Conservation (phyloP, 768 basidiomycete species). For the Pilatotrama ljubarskyi region DNA sequence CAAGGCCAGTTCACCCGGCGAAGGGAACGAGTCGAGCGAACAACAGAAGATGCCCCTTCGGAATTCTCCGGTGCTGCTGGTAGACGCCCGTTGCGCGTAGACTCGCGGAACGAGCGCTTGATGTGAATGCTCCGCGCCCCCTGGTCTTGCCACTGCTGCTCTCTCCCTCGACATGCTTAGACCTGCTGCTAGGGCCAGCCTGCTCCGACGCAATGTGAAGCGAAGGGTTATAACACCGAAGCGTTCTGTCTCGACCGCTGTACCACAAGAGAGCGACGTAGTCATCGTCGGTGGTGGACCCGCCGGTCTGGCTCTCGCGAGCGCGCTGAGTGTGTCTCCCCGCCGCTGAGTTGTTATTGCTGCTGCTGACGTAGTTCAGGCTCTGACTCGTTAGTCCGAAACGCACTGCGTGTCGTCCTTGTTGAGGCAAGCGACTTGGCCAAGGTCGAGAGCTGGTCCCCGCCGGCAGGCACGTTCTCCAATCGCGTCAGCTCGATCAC, state of each 20-base stretch:
- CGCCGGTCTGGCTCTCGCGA: conserved; percentile 85
- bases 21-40: too few relatives aligned
- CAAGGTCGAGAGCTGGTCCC: conserved; percentile 67
- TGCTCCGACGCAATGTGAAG: not conserved
- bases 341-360: not conserved
- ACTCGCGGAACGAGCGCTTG: too few relatives aligned
- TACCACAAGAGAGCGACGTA: conserved; percentile 66
- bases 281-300: conserved; percentile 96
- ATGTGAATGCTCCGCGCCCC: too few relatives aligned
- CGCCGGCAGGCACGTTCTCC: conserved; percentile 56
- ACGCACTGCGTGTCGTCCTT: conserved; percentile 63
- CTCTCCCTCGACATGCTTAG: not conserved
- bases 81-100: too few relatives aligned
- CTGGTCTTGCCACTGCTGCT: not conserved
- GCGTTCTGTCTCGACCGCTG: conserved; percentile 9
- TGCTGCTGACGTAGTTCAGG: not conserved
- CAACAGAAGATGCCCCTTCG: too few relatives aligned
- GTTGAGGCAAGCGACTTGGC: conserved; percentile 81
- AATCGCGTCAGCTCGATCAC: conserved; percentile 90
- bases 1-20: too few relatives aligned
- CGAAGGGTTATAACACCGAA: too few relatives aligned
- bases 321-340: conserved; percentile 67
- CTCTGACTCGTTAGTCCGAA: conserved; percentile 32
- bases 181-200: not conserved
- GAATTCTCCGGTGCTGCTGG: too few relatives aligned